A percentile compares a stretch with the other conserved stretches of the same genome.
Evolutionary conservation across 208 protist genomes (phyloP).

Genomic region (Vickermania spadyakhi): DNA sequence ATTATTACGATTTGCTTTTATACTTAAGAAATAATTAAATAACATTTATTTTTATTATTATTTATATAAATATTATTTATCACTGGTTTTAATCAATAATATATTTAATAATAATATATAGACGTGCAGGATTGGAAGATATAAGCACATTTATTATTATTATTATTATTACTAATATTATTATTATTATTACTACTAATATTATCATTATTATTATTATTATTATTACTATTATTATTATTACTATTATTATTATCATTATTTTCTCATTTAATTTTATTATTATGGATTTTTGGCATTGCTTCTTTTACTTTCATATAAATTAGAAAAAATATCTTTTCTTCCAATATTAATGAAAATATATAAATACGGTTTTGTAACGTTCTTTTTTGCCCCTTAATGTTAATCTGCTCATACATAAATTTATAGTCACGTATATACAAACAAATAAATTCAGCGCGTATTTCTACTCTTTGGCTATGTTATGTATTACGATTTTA

Average conservation of each 20-base stretch:
- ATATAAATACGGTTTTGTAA: too few relatives aligned
- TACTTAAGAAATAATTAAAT: neutral
- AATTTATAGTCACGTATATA: too few relatives aligned
- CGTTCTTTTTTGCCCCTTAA: too few relatives aligned
- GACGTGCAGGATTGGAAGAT: neutral
- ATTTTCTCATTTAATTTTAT: too few relatives aligned
- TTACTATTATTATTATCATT: constrained; percentile 1
- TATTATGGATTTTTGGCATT: too few relatives aligned
- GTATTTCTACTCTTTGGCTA: too few relatives aligned
- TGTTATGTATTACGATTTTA: too few relatives aligned
- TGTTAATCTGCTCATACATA: too few relatives aligned
- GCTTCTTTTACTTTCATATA: too few relatives aligned
- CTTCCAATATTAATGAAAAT: too few relatives aligned
- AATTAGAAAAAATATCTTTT: too few relatives aligned
- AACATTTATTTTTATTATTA: neutral
- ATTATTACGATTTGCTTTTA: neutral
- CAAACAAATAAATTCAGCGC: too few relatives aligned
- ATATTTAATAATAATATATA: neutral
- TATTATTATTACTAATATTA: neutral
- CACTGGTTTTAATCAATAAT: neutral
- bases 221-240: constrained; percentile 2
- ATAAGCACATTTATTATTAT: constrained; percentile 1
- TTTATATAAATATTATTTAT: neutral
- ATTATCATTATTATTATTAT: neutral
- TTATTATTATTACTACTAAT: constrained; percentile 3